Conservation (phyloP, 73 alveolate species). For the Blepharisma japonicum region DNA sequence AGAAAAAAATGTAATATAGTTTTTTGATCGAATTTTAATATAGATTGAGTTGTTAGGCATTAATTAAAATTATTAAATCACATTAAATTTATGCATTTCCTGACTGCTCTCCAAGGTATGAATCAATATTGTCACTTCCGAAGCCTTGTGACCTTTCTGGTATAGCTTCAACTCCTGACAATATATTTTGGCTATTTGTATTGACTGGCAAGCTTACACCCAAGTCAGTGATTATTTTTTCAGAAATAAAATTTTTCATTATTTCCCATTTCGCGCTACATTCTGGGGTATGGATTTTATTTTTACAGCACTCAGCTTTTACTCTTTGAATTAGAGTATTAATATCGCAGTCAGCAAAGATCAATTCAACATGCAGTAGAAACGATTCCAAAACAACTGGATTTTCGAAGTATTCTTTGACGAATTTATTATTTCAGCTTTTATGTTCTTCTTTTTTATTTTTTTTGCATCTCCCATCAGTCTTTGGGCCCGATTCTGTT, state of each 20-base stretch:
- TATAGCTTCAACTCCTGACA: no score
- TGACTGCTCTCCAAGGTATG: no score
- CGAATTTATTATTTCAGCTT: background rate
- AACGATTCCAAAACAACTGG: background rate
- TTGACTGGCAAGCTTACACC: background rate
- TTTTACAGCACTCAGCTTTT: background rate
- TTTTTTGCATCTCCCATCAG: no score
- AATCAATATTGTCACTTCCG: no score
- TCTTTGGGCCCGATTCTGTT: no score
- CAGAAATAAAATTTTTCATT: background rate
- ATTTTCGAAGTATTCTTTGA: background rate
- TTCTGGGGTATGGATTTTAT: background rate
- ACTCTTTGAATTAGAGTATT: background rate
- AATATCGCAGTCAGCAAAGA: conserved; percentile 3
- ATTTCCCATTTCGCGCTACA: background rate
- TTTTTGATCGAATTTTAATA: no score
- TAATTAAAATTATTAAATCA: no score
- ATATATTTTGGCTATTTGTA: no score
- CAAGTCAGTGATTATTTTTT: background rate
- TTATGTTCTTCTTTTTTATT: background rate
- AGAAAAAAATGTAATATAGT: no score
- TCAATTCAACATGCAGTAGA: background rate
- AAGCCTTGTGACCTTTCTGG: no score
- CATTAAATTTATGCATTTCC: no score
- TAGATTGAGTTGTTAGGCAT: no score